phyloP scores from a whole-genome alignment of 1,284 basidiomycete genomes.

The Cryptococcus neoformans region DNA sequence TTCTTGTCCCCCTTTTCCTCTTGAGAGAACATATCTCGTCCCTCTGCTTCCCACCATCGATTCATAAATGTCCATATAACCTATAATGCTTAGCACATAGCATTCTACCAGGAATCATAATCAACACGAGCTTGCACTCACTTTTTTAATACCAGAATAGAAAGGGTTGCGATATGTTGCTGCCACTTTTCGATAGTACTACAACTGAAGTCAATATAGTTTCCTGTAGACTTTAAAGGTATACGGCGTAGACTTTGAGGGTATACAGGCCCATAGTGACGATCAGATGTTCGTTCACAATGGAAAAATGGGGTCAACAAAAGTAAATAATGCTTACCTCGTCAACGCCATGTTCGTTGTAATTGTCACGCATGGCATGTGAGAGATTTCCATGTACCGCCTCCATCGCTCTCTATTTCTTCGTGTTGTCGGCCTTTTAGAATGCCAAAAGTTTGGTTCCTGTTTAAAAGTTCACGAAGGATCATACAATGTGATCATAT shows the following conservation, averaged over 20 bases:
- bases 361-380: constrained; percentile 67
- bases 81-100: constrained; percentile 7
- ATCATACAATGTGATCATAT: too few species aligned
- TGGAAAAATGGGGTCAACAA: too few species aligned
- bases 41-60: constrained; percentile 52
- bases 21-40: constrained; percentile 19
- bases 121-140: constrained; percentile 20
- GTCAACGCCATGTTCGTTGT: constrained; percentile 62
- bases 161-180: constrained; percentile 69
- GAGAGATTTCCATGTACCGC: constrained; percentile 53
- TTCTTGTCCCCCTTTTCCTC: background rate
- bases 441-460: background rate
- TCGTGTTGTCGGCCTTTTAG: background rate
- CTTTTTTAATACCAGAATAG: constrained; percentile 63
- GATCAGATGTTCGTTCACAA: too few species aligned
- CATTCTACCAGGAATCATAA: background rate
- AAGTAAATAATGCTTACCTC: constrained; percentile 49
- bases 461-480: too few species aligned
- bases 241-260: too few species aligned
- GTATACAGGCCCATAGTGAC: too few species aligned
- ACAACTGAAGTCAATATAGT: background rate
- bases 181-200: constrained; percentile 58
- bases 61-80: constrained; percentile 39
- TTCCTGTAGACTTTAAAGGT: background rate
- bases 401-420: constrained; percentile 2